phyloP scores from a whole-genome alignment of 805 yeast genomes.

The Wickerhamomyces pijperi region DNA sequence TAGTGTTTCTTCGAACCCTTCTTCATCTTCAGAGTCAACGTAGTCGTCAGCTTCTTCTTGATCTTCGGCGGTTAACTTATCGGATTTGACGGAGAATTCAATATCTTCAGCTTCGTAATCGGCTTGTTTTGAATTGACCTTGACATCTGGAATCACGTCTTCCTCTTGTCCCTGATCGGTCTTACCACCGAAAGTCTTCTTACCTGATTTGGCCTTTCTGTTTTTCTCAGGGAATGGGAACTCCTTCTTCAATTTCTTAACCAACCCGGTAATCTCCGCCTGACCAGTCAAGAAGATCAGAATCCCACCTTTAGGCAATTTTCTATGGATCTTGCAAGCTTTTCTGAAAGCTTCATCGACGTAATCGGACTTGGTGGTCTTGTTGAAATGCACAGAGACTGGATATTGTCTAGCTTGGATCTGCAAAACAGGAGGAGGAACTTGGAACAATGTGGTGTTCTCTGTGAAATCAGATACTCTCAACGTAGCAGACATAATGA shows the following conservation, averaged over 20 bases:
- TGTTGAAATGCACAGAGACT: slow-evolving; percentile 82
- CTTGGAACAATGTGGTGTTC: slow-evolving; percentile 52
- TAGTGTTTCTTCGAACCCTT: slow-evolving; percentile 55
- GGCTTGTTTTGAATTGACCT: slow-evolving; percentile 45
- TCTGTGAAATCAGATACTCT: slow-evolving; percentile 90
- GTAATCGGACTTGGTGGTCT: slow-evolving; percentile 67
- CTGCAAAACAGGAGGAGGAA: slow-evolving; percentile 77
- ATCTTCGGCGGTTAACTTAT: too few species aligned
- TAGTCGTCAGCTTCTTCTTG: slow-evolving; percentile 24
- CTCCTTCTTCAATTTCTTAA: slow-evolving; percentile 53
- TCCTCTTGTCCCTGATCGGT: slow-evolving; percentile 16
- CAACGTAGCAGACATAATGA: slow-evolving; percentile 95
- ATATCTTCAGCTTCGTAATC: slow-evolving; percentile 83
- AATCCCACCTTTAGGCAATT: slow-evolving; percentile 89
- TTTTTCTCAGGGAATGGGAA: slow-evolving; percentile 43
- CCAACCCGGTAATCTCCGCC: slow-evolving; percentile 74
- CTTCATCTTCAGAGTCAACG: slow-evolving; percentile 41
- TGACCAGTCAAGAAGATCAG: slow-evolving; percentile 90
- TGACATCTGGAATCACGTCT: slow-evolving; percentile 30
- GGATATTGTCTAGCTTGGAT: slow-evolving; percentile 93
- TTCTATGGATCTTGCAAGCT: slow-evolving; percentile 75
- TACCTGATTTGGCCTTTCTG: too few species aligned
- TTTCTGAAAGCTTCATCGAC: slow-evolving; percentile 80
- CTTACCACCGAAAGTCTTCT: too few species aligned
- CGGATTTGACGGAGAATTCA: slow-evolving; percentile 48